Base-by-base conservation (phyloP, 1,139 yeast species). In the Kodamaea anthophila region DNA sequence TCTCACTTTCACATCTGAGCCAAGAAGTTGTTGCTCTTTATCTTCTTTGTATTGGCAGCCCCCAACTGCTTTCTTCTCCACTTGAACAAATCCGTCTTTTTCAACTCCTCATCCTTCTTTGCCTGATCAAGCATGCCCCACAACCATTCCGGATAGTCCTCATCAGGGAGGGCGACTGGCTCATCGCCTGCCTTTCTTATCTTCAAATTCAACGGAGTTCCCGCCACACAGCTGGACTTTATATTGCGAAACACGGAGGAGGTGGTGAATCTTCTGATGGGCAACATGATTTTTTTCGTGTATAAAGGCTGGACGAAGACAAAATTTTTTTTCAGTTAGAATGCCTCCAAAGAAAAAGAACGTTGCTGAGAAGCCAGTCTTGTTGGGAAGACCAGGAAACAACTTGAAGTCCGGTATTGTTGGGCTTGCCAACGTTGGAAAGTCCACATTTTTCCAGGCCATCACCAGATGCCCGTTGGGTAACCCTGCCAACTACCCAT, bases 311-410 rank as follows among this genome's bases (percentile, higher is more conserved):
- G n/a, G 9, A 22, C 5, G 15, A 18, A 10, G 9, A 21, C 26
- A 28, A 22, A 28, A 28, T 13, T 21, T 18, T 23, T 28, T 19
- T n/a, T 11, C 24, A 22, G 24, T 14, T 12, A 28, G 34, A 15
- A 87, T 87, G 96, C 94, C 96, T 54, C 96, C 96, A 74, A 86
- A 86, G 77, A 85, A 86, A 74, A 82, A 77, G 65, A 85, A 67
- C 43, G 70, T 39, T 38, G 86, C 77, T 62, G 96, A 87, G 60
- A 83, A 85, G 61, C 93, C 91, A 59, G 69, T 88, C 51, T 70
- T 87, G 42, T 74, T 91, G 49, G 99, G 99, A 46, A 85, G 98
- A 68, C 99, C 99, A 56, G 98, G 96, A 58, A 88, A 88, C 65
- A 88, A 87, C 63, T 73, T 88, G 58, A 88, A 87, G 60, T 85